Evolutionary conservation across 139 green algal genomes (phyloP), one percentile per base, ranked within the genome.

Genomic region (Closterium sp.): DNA sequence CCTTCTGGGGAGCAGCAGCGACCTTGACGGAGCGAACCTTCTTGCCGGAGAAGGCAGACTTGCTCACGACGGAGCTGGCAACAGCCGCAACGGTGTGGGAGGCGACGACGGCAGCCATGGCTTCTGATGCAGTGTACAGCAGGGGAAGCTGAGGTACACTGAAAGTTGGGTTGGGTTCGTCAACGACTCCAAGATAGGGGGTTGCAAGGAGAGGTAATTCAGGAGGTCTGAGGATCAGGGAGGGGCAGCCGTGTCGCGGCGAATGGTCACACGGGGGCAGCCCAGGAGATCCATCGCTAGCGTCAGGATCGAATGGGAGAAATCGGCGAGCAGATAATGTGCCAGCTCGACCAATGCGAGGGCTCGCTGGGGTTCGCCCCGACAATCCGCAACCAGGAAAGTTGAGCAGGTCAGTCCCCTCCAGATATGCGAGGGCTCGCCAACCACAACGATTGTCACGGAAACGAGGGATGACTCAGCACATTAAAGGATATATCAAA

Each of bases 41-140:
- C 28, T 34, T 32, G 90, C 90, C 90, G 31, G 90, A 90, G 86
- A 92, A 92, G 28, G 90, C 86, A 4, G 90, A 34, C 90, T 91
- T 91, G 70, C 28, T 38, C 28, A 42, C 89, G 28, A 31, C 88
- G 42, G 34, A 90, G n/a, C 28, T 85, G 88, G 88, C 88, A 28
- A 42, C 70, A 34, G 31, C 31, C 22, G 89, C 31, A 11, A 91
- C 30, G 31, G 31, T 42, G 29, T 91, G 89, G 31, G 89, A 50
- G 24, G 89, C 30, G 88, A 42, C 70, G 28, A 91, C 29, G 89
- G 89, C 89, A 86, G 89, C 89, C 89, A 91, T 91, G n/a, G 70
- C 29, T 86, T 29, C 29, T 86, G 30, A 27, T 79, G 62, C 62
- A 79, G 62, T 79, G 62, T 79, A 79, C 62, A 79, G 62, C 62